phyloP scores from a whole-genome alignment of 2,329 filamentous ascomycete genomes.

The Domatiomyces globalis region DNA sequence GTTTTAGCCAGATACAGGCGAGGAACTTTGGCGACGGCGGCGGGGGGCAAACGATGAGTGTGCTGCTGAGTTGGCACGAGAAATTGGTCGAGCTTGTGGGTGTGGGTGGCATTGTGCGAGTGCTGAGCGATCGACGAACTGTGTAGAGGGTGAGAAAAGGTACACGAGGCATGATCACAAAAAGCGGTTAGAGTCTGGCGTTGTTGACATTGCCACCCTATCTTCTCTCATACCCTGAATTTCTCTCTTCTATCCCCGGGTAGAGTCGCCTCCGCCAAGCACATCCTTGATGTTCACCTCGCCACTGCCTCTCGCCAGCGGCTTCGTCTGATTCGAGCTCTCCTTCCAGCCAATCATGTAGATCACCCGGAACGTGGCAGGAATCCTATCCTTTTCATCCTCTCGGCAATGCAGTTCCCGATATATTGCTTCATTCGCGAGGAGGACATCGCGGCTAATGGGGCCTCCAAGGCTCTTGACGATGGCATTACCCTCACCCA shows the following conservation, averaged over 20 bases:
- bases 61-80: conserved; percentile 95
- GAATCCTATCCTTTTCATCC: conserved; percentile 37
- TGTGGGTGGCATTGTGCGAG: conserved; percentile 78
- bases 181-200: neutral
- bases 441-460: conserved; percentile 67
- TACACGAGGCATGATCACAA: neutral
- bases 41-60: conserved; percentile 83
- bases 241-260: neutral
- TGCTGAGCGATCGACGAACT: conserved; percentile 91
- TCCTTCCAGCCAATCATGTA: conserved; percentile 99
- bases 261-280: conserved; percentile 35
- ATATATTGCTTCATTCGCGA: conserved; percentile 84
- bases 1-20: conserved; percentile 62
- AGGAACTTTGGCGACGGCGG: conserved; percentile 48
- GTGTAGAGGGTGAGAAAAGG: conserved; percentile 44
- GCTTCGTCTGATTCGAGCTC: conserved; percentile 61
- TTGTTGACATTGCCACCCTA: neutral
- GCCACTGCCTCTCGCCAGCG: conserved; percentile 69
- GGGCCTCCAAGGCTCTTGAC: conserved; percentile 56
- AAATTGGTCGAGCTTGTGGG: conserved; percentile 93
- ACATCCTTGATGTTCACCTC: conserved; percentile 82
- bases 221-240: neutral
- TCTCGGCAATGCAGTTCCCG: conserved; percentile 70
- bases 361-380: conserved; percentile 87
- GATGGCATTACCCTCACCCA: conserved; percentile 90